phyloP scores from a whole-genome alignment of 345 rosid genomes.

The Salix exigua region DNA sequence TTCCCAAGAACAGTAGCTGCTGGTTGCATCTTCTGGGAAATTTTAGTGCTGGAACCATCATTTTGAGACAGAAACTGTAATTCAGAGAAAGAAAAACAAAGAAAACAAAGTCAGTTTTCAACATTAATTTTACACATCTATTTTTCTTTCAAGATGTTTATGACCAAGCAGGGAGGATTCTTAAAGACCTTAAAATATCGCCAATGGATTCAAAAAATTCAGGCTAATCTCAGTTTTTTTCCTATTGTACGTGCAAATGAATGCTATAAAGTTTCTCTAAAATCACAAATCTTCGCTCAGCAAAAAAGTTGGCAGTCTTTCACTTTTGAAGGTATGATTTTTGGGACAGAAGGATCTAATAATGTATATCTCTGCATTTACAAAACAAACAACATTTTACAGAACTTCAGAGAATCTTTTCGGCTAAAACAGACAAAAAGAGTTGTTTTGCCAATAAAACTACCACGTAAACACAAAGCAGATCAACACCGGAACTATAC shows the following conservation, averaged over 20 bases:
- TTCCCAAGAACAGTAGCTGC: slow-evolving; percentile 7
- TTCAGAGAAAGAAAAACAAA: slow-evolving; percentile 7
- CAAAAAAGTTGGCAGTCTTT: not conserved
- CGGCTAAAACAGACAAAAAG: not conserved
- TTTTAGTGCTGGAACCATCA: slow-evolving; percentile 16
- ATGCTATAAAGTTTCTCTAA: not conserved
- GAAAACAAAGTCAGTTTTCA: slow-evolving; percentile 7
- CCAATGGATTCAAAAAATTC: not conserved
- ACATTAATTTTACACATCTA: not conserved
- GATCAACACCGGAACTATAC: slow-evolving; percentile 26
- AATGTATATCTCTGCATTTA: not conserved
- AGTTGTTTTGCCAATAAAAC: not conserved
- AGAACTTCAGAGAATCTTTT: not conserved
- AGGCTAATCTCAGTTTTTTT: not conserved
- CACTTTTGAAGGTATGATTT: not conserved
- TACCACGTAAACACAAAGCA: not conserved
- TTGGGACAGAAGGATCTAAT: not conserved
- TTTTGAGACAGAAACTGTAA: slow-evolving; percentile 43
- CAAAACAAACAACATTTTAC: not conserved
- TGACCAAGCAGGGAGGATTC: not conserved
- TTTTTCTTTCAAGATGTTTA: not conserved
- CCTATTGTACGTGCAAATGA: not conserved
- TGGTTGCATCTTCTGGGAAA: slow-evolving; percentile 15
- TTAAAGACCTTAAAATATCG: not conserved
- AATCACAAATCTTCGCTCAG: not conserved